Evolutionary conservation across 2,329 filamentous ascomycete genomes (phyloP).

Genomic region (Hypoxylon sp.): DNA sequence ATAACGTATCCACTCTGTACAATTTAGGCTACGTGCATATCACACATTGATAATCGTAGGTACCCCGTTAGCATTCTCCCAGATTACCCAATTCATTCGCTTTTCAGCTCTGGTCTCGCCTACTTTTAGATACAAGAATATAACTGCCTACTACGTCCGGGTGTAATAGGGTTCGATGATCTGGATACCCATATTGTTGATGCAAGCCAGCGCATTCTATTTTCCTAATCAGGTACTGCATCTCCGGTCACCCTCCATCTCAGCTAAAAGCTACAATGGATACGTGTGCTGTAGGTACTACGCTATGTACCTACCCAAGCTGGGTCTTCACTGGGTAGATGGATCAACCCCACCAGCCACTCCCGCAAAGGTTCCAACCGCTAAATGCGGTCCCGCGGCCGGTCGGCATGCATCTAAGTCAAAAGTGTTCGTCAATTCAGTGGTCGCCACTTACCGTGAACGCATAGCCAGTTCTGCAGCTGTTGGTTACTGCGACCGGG

Average conservation of each 20-base stretch:
- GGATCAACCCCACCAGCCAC: conserved; percentile 33
- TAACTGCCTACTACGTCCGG: neutral
- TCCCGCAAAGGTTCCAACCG: conserved; percentile 39
- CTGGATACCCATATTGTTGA: conserved; percentile 13
- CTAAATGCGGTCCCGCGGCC: conserved; percentile 34
- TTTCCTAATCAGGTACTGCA: conserved; percentile 34
- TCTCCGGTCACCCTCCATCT: conserved; percentile 30
- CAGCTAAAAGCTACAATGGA: neutral
- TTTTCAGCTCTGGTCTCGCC: neutral
- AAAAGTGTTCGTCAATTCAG: conserved; percentile 9
- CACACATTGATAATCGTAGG: neutral
- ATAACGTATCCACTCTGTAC: neutral
- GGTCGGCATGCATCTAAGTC: conserved; percentile 28
- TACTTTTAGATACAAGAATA: neutral
- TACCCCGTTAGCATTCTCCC: neutral
- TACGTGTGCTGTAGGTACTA: neutral
- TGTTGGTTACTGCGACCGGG: conserved; percentile 18
- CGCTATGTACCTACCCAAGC: too few relatives aligned
- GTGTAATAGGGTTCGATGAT: conserved; percentile 15
- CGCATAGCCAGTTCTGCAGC: conserved; percentile 5
- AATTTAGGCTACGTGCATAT: too few relatives aligned
- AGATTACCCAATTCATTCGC: conserved; percentile 1
- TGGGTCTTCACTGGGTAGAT: too few relatives aligned
- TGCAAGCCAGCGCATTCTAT: conserved; percentile 27
- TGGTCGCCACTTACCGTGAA: conserved; percentile 5